Base-by-base conservation (phyloP, 2,329 filamentous ascomycete genomes). In the Didymella glomerata region DNA sequence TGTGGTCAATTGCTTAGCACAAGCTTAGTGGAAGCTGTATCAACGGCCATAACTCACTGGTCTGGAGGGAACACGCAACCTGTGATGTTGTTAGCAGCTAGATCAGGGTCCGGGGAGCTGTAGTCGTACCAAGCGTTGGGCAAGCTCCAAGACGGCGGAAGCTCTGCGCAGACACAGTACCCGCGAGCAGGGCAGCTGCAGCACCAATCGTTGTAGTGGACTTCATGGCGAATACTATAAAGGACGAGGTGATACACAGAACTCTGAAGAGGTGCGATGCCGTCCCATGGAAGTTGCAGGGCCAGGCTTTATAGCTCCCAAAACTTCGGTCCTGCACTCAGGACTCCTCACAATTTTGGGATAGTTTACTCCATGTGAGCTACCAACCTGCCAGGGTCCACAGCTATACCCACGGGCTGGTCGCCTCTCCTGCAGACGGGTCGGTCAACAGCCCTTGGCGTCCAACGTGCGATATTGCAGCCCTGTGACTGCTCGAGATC, bases 31-130 rank as follows among this genome's bases (percentile, higher is more conserved):
- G 30, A 63, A 48, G 51, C 60, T 60, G 8, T 45, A 11, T 24
- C 14, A 28, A 11, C 24, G 18, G 36, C 50, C 48, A 45, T 45
- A 59, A 59, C 81, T 68, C 76, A 83, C 81, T 86, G 83, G 64
- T 86, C 84, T 20, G 85, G 85, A 48, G 85, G 85, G 55, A 86
- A 82, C 56, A 87, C 79, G 62, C 83, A 84, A 49, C 77, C 76
- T 78, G 42, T 11, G 41, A 36, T 32, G 36, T 40, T 42, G 61
- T 72, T 66, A 72, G 68, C 57, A 47, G 20, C n/a, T 42, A 27
- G 14, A 16, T 44, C 22, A 9, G 10, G 41, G 34, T 32, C 13
- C 45, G 11, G n/a, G 32, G 28, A 34, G 16, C 44, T 40, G 30
- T n/a, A 20, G 45, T 25, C 70, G 63, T 78, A 70, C 84, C 85